Conservation (phyloP, 2,329 filamentous ascomycete genomes). For the Trichoderma guizhouense region DNA sequence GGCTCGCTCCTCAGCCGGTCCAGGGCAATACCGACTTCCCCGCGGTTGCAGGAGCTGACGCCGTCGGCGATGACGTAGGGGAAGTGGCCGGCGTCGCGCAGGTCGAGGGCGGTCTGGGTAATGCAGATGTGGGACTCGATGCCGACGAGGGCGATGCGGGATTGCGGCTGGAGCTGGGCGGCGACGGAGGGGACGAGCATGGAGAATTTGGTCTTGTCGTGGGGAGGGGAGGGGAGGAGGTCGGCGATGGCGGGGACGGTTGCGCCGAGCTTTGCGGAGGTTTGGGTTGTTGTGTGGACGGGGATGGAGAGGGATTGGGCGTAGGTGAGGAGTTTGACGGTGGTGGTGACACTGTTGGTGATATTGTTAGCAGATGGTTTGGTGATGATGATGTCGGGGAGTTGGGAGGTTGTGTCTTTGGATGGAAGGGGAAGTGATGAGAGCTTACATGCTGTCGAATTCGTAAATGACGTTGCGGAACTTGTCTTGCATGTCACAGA, state of each 20-base stretch:
- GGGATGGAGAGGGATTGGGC: constrained; percentile 67
- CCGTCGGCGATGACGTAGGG: constrained; percentile 89
- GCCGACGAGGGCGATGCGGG: constrained; percentile 74
- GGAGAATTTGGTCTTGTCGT: constrained; percentile 87
- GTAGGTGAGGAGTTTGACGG: constrained; percentile 66
- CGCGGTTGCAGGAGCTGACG: constrained; percentile 80
- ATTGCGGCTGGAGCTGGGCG: constrained; percentile 31
- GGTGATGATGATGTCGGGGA: not conserved
- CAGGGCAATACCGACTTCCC: constrained; percentile 78
- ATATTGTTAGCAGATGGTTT: not conserved
- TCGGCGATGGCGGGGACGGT: constrained; percentile 69
- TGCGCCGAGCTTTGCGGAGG: constrained; percentile 70
- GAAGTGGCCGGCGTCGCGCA: constrained; percentile 68
- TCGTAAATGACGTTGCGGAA: constrained; percentile 81
- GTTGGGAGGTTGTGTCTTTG: no score
- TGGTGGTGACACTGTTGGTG: constrained; percentile 53
- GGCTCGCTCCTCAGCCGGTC: constrained; percentile 66
- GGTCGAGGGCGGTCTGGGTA: constrained; percentile 84
- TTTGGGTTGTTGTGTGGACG: constrained; percentile 84
- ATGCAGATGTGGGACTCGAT: constrained; percentile 96
- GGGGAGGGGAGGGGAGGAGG: constrained; percentile 52
- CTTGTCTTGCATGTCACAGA: constrained; percentile 94
- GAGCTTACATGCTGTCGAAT: constrained; percentile 71
- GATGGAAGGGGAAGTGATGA: no score
- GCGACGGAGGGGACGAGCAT: constrained; percentile 75